Percentiles rank a stretch among this genome's conserved stretches.
Conservation (phyloP, 371 early-diverging fungal genomes). For the Mortierella sp. region DNA sequence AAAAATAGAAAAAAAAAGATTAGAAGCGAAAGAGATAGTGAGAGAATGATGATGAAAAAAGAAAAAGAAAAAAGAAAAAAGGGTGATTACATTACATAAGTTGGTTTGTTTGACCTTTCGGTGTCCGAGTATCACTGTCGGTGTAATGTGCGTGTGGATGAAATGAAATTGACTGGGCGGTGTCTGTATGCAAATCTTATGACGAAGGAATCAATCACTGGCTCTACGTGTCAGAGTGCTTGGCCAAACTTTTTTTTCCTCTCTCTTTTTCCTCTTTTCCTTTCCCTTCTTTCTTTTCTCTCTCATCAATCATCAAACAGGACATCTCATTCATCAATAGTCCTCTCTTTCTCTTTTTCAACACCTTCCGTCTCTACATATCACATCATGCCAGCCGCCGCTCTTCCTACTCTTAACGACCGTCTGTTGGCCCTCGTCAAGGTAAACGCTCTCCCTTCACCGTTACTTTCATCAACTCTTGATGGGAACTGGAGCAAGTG, state of each 20-base stretch:
- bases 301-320: neutral
- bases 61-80: no score
- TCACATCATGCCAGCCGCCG: constrained; percentile 28
- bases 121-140: no score
- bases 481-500: neutral
- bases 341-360: neutral
- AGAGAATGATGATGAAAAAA: no score
- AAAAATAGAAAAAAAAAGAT: no score
- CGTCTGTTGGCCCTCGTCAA: constrained; percentile 53
- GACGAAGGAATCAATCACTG: neutral
- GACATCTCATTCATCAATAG: neutral
- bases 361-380: neutral
- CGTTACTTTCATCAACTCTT: neutral
- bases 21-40: no score
- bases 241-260: neutral
- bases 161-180: no score
- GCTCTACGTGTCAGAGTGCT: neutral
- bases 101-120: no score
- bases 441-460: constrained; percentile 22
- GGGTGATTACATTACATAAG: no score
- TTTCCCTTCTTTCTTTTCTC: neutral
- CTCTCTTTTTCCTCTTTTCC: neutral
- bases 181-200: neutral
- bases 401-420: constrained; percentile 32
- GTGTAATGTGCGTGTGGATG: no score